Evolutionary conservation across 2,329 filamentous ascomycete genomes (phyloP), one percentile per base, ranked within the genome.

Genomic region (Verticillium tricorpus): DNA sequence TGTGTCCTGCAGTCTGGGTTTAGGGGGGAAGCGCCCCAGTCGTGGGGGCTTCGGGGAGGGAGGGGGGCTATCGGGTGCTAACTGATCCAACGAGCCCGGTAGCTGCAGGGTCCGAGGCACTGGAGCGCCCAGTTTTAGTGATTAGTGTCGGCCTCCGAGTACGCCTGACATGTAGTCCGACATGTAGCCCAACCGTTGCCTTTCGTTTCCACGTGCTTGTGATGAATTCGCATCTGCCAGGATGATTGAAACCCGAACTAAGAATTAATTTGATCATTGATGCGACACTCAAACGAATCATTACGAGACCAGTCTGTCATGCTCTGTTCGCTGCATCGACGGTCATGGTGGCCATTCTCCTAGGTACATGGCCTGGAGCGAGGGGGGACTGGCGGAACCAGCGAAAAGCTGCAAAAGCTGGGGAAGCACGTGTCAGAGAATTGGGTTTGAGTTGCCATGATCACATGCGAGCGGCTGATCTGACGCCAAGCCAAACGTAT

Each of bases 391-490:
- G 22, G 35, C 50, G 55, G n/a, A n/a, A n/a, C 17, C 17, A 7
- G 45, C 45, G 55, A 57, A 19, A 25, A 22, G 55, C 31, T 57
- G 55, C n/a, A 37, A 22, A 35, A 35, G 55, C 55, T 57, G 28
- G 55, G 55, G 61, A 63, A 64, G 64, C 64, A 65, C 63, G 64
- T 65, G 64, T 64, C 59, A 65, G 63, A 61, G 34, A 52, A 60
- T 58, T 61, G 45, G 45, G 45, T 50, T 50, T 50, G 45, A 9
- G 45, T 22, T 50, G 45, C 45, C 63, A 50, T 56, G 59, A 62
- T 65, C 64, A 65, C 64, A 65, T 65, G 64, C 64, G 61, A 63
- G 62, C 60, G 57, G 62, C 59, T 58, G 52, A 58, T 52, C 57
- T 56, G 55, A 25, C 60, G 61, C 61, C 56, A 59, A 57, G 57